Evolutionary conservation across 2,329 filamentous ascomycete genomes (phyloP).

Genomic region (Fonsecaea pugnacius): DNA sequence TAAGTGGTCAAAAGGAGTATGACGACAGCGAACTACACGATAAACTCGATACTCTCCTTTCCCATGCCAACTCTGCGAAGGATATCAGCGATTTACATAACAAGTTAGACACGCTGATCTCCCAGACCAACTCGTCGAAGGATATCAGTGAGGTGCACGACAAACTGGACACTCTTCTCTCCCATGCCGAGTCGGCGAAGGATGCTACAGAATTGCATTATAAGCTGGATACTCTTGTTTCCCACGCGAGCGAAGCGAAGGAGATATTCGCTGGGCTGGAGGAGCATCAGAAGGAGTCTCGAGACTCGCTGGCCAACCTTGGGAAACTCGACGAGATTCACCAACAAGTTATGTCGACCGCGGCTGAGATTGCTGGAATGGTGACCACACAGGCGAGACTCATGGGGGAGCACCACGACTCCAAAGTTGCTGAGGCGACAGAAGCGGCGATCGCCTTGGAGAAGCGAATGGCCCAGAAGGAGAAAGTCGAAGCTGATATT

Average conservation of each 20-base stretch:
- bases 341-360: conserved; percentile 80
- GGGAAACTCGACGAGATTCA: conserved; percentile 88
- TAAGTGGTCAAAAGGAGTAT: conserved; percentile 53
- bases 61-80: conserved; percentile 39
- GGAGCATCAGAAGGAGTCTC: conserved; percentile 67
- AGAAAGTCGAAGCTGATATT: conserved; percentile 61
- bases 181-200: conserved; percentile 38
- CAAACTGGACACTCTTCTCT: conserved; percentile 57
- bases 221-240: conserved; percentile 57
- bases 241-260: conserved; percentile 40
- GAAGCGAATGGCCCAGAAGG: conserved; percentile 69
- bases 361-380: conserved; percentile 81
- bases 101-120: conserved; percentile 57
- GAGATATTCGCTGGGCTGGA: conserved; percentile 59
- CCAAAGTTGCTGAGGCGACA: conserved; percentile 76
- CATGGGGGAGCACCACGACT: conserved; percentile 76
- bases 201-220: conserved; percentile 64
- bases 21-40: conserved; percentile 66
- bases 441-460: conserved; percentile 82
- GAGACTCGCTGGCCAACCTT: conserved; percentile 73
- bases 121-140: conserved; percentile 38
- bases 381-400: conserved; percentile 75
- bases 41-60: conserved; percentile 57
- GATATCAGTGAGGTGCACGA: conserved; percentile 64
- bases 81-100: conserved; percentile 64